Evolutionary conservation across 2,329 filamentous ascomycete species (phyloP).

Genomic region (Huntiella decipiens): DNA sequence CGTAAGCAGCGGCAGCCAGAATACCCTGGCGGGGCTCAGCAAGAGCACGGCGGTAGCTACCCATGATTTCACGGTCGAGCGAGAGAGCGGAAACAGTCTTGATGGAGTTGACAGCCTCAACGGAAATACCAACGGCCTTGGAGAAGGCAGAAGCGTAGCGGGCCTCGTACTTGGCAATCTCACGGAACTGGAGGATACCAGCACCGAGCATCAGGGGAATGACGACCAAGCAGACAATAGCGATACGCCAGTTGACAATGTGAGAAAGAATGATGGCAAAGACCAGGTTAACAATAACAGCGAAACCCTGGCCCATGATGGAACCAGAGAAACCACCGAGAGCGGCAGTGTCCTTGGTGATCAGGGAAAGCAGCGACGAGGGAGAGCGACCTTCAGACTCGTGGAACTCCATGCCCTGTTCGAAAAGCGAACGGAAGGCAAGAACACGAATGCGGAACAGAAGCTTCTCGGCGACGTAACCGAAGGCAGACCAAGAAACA

Average conservation of each 20-base stretch:
- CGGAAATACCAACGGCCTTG: slow-evolving; percentile 42
- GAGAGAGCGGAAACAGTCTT: slow-evolving; percentile 41
- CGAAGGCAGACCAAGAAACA: slow-evolving; percentile 33
- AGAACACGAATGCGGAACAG: slow-evolving; percentile 44
- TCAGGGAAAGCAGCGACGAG: slow-evolving; percentile 41
- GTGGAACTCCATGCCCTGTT: slow-evolving; percentile 53
- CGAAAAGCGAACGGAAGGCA: slow-evolving; percentile 44
- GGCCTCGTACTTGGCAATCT: slow-evolving; percentile 41
- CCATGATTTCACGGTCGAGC: slow-evolving; percentile 30
- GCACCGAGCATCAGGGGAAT: slow-evolving; percentile 51
- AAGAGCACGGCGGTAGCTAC: slow-evolving; percentile 33
- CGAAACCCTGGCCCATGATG: slow-evolving; percentile 49
- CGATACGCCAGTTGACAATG: slow-evolving; percentile 58
- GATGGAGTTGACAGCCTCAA: slow-evolving; percentile 47
- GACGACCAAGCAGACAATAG: slow-evolving; percentile 48
- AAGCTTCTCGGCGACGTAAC: slow-evolving; percentile 37
- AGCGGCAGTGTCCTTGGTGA: slow-evolving; percentile 49
- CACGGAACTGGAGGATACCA: slow-evolving; percentile 48
- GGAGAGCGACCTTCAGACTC: slow-evolving; percentile 44
- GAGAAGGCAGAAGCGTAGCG: slow-evolving; percentile 46
- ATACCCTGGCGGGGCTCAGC: slow-evolving; percentile 34
- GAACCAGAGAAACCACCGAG: slow-evolving; percentile 51
- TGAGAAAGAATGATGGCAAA: slow-evolving; percentile 50
- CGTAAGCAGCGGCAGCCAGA: slow-evolving; percentile 27
- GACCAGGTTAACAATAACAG: slow-evolving; percentile 48